A percentile compares a stretch with the other conserved stretches of the same genome.
Conservation (phyloP, 176 grass and related monocot species). For the Phoenix roebelenii region DNA sequence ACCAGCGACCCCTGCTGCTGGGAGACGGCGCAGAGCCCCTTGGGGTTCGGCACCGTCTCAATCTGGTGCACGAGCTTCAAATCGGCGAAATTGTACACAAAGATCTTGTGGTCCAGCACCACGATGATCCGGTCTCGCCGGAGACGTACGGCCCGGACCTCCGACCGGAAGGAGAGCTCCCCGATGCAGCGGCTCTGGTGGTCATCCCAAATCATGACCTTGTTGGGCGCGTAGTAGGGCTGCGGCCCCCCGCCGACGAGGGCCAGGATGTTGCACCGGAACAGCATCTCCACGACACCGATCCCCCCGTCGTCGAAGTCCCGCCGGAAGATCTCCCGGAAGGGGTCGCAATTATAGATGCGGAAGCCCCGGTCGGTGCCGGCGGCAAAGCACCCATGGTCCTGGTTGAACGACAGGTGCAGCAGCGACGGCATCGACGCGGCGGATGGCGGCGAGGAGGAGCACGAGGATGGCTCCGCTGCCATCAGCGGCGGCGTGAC, state of each 20-base stretch:
- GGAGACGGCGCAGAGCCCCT: slow-evolving; percentile 73
- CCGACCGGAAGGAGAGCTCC: slow-evolving; percentile 2
- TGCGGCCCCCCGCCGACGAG: slow-evolving; percentile 5
- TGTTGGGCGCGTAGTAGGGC: neutral
- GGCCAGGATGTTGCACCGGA: slow-evolving; percentile 12
- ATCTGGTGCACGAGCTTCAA: slow-evolving; percentile 94
- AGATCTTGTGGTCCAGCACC: slow-evolving; percentile 79
- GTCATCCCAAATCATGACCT: slow-evolving; percentile 19
- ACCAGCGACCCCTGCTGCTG: slow-evolving; percentile 89
- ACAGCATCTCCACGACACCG: slow-evolving; percentile 19
- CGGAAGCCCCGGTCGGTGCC: slow-evolving; percentile 78
- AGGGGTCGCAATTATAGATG: slow-evolving; percentile 98
- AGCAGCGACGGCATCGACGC: slow-evolving; percentile 19
- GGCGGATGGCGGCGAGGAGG: neutral
- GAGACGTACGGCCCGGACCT: slow-evolving; percentile 52
- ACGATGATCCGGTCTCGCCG: slow-evolving; percentile 88
- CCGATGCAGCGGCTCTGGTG: slow-evolving; percentile 22
- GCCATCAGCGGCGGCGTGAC: slow-evolving; percentile 2
- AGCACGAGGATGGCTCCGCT: neutral
- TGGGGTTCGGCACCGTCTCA: slow-evolving; percentile 78
- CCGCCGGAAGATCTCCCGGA: slow-evolving; percentile 89
- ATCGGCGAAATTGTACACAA: slow-evolving; percentile 89
- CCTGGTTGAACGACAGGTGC: slow-evolving; percentile 96
- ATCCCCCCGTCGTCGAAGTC: slow-evolving; percentile 55
- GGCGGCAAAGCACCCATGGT: slow-evolving; percentile 94